Base-by-base conservation (phyloP, 495 filamentous ascomycete genomes). In the Ramalina peruviana region DNA sequence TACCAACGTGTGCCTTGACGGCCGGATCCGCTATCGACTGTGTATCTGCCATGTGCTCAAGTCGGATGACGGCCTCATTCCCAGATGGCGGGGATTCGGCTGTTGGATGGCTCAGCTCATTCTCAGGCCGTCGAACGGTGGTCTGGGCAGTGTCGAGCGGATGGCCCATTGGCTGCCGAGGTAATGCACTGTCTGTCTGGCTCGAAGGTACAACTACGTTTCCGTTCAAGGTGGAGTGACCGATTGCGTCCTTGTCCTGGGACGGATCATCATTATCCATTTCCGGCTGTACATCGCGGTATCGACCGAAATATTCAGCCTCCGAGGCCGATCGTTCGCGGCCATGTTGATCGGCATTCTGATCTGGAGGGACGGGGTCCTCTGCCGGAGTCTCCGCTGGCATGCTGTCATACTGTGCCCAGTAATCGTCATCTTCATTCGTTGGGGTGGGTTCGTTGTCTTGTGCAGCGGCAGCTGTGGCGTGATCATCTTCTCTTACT, bases 331-430 rank as follows among this genome's bases (percentile, higher is more conserved):
- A 64, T 25, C 60, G 60, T 12, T 44, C 15, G 61, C 69, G 57
- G 56, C 58, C 50, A 65, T 66, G 41, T 63, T 59, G 25, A 54
- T 50, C 44, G 55, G 52, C 60, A 40, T 63, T 66, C 36, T 66
- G 66, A 20, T 65, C 61, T 33, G 57, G 47, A 36, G 50, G 43
- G 6, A 6, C 43, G 1, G 80, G 76, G 1, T 78, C 77, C 1
- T 80, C 77, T 1, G 79, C 78, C 6, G 90, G 90, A 17, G 88
- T 90, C 33, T 78, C 72, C 7, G 77, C 78, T 1, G 86, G 85
- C 11, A 87, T 92, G 9, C 80, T 77, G 69, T 96, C 92, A 62
- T 98, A 98, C 53, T 82, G 81, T 26, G 81, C 86, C 92, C 92
- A 98, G 65, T 97, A 98, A 56, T 80, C 85, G 53, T 88, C 88